These are phyloP conservation scores for Ambrosia trifida DNA, from an alignment of 129 eudicot species.

Conservation along the genomic window DNA sequence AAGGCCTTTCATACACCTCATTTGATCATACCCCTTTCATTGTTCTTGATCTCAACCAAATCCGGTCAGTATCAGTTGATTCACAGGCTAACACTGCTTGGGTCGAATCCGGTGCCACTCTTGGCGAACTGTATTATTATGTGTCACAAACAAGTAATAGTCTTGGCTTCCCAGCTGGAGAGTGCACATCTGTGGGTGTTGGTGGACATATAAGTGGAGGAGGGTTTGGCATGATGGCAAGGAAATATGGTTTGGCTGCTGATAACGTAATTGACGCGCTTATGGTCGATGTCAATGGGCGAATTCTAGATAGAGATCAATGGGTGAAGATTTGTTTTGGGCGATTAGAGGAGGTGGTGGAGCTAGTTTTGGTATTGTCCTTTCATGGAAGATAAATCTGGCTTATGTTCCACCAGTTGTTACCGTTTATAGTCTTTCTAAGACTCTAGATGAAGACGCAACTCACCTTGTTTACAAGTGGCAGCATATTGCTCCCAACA, in stretches of 20 bases:
- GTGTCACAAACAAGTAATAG: not conserved
- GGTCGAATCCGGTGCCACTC: conserved; percentile 12
- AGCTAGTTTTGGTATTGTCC: not conserved
- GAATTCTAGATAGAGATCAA: no score
- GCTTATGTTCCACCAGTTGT: not conserved
- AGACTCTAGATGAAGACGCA: not conserved
- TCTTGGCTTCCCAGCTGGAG: no score
- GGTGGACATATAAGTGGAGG: no score
- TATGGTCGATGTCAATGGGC: no score
- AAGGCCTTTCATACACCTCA: conserved; percentile 7
- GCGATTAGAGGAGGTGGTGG: not conserved
- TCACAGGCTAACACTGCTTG: not conserved
- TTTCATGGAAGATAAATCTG: not conserved
- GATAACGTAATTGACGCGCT: conserved; percentile 4
- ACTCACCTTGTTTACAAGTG: not conserved
- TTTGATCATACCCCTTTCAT: not conserved
- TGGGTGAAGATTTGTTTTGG: no score
- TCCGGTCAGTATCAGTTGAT: not conserved
- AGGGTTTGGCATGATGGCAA: not conserved
- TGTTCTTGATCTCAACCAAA: not conserved
- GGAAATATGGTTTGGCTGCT: not conserved
- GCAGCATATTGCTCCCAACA: not conserved
- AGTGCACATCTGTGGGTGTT: no score
- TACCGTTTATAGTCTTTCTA: not conserved
- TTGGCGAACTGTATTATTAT: not conserved